Percentiles rank a stretch among this genome's conserved stretches.
phyloP scores from a whole-genome alignment of 2,329 filamentous ascomycete genomes.

The Lecanicillium sp. region DNA sequence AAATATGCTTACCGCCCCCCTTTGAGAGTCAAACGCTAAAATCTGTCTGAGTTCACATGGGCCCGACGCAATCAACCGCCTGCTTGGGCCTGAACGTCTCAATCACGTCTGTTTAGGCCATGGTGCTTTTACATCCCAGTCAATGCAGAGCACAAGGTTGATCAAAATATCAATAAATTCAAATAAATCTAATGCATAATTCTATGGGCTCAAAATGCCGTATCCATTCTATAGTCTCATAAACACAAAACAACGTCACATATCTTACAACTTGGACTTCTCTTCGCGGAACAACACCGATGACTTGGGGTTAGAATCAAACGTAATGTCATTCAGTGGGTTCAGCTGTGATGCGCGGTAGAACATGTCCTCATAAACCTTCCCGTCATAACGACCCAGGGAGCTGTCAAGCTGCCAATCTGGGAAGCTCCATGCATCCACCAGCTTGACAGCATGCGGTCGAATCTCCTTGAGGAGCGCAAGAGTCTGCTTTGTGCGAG shows the following conservation, averaged over 20 bases:
- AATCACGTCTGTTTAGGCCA: too few relatives aligned
- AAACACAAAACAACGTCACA: background rate
- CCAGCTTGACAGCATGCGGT: slow-evolving; percentile 62
- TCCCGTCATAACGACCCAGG: slow-evolving; percentile 61
- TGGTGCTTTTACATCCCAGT: too few relatives aligned
- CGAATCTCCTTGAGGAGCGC: slow-evolving; percentile 62
- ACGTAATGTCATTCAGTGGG: slow-evolving; percentile 61
- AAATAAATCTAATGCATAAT: slow-evolving; percentile 4
- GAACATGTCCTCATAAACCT: slow-evolving; percentile 74
- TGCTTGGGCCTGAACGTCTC: too few relatives aligned
- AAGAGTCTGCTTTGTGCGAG: slow-evolving; percentile 59
- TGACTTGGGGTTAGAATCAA: slow-evolving; percentile 60
- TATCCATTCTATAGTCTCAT: too few relatives aligned
- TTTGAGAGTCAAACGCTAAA: too few relatives aligned
- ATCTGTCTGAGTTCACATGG: too few relatives aligned
- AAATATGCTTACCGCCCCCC: too few relatives aligned
- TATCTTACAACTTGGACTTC: too few relatives aligned
- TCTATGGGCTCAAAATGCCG: too few relatives aligned
- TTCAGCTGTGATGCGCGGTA: slow-evolving; percentile 63
- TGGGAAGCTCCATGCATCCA: slow-evolving; percentile 68
- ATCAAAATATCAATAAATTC: background rate
- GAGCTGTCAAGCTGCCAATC: slow-evolving; percentile 71
- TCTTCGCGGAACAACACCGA: too few relatives aligned
- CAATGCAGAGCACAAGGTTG: too few relatives aligned
- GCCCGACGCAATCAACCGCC: too few relatives aligned